A percentile compares a stretch with the other conserved stretches of the same genome.
Evolutionary conservation across 768 basidiomycete species (phyloP).

Genomic region (Amanita fuliginea): DNA sequence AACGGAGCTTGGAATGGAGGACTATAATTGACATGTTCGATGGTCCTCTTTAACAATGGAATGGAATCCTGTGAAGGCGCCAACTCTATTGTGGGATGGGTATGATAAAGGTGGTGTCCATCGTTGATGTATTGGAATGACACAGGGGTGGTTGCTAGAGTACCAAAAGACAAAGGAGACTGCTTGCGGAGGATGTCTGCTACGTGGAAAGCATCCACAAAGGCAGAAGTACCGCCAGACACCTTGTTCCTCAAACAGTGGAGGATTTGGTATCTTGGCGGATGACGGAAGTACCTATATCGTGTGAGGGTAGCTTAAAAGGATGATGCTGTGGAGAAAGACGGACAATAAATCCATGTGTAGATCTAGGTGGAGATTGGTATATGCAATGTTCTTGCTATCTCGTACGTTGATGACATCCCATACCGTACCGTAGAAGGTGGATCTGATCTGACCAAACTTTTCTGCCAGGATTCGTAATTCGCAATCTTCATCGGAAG

Average conservation of each 20-base stretch:
- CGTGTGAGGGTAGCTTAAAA: background rate
- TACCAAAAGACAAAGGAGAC: conserved; percentile 40
- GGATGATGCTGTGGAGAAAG: background rate
- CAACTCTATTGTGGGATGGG: conserved; percentile 72
- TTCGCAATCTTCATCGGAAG: conserved; percentile 52
- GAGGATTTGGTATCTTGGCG: conserved; percentile 86
- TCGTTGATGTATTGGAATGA: conserved; percentile 89
- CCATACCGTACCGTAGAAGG: conserved; percentile 88
- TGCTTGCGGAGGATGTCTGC: conserved; percentile 39
- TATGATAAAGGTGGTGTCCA: conserved; percentile 65
- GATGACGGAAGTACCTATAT: conserved; percentile 77
- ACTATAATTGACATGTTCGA: conserved; percentile 78
- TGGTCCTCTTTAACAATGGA: conserved; percentile 13
- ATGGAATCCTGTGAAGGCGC: conserved; percentile 14
- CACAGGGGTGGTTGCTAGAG: conserved; percentile 56
- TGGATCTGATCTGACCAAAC: conserved; percentile 72
- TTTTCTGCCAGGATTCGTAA: conserved; percentile 48
- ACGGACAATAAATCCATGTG: conserved; percentile 90
- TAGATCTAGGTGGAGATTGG: conserved; percentile 75
- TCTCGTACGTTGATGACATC: conserved; percentile 69
- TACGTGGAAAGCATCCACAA: conserved; percentile 70
- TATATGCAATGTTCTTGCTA: conserved; percentile 91
- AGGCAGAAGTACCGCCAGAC: conserved; percentile 72
- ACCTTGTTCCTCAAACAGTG: conserved; percentile 87
- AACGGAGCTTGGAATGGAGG: conserved; percentile 92